phyloP scores from a whole-genome alignment of 2,329 filamentous ascomycete genomes.

The Monilinia polystroma region DNA sequence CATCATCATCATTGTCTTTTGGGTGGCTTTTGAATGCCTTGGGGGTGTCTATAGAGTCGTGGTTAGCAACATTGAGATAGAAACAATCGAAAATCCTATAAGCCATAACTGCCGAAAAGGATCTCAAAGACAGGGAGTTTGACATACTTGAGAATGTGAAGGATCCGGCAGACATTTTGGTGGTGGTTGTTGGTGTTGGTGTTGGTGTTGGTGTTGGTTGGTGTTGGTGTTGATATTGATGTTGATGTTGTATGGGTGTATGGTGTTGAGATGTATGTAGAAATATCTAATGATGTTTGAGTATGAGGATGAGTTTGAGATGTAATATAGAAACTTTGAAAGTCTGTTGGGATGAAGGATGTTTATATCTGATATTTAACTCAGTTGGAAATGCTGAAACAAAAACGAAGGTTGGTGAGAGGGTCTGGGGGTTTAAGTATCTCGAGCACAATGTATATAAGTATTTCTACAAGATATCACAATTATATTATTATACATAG shows the following conservation, averaged over 20 bases:
- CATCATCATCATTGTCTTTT: slow-evolving; percentile 24
- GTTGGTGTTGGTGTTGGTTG: slow-evolving; percentile 9
- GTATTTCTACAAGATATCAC: slow-evolving; percentile 13
- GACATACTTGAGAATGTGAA: slow-evolving; percentile 19
- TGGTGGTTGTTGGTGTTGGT: not conserved
- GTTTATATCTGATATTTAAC: slow-evolving; percentile 21
- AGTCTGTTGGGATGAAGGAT: slow-evolving; percentile 10
- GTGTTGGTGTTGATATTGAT: not conserved
- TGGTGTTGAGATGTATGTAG: not conserved
- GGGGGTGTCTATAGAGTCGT: not conserved
- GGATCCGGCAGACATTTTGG: slow-evolving; percentile 19
- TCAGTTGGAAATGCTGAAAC: slow-evolving; percentile 20
- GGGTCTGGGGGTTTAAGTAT: slow-evolving; percentile 20
- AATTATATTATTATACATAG: slow-evolving; percentile 16
- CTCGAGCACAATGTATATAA: slow-evolving; percentile 5
- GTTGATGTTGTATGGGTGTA: not conserved
- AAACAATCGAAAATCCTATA: not conserved
- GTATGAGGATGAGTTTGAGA: not conserved
- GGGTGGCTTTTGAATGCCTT: slow-evolving; percentile 21
- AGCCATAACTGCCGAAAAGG: not conserved
- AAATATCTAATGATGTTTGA: not conserved
- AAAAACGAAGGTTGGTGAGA: slow-evolving; percentile 16
- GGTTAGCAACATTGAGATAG: slow-evolving; percentile 6
- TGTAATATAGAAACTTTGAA: slow-evolving; percentile 1
- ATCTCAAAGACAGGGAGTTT: slow-evolving; percentile 1